These are phyloP conservation scores for Tuber brumale DNA, from an alignment of 495 filamentous ascomycete genomes.

Conservation along the genomic window DNA sequence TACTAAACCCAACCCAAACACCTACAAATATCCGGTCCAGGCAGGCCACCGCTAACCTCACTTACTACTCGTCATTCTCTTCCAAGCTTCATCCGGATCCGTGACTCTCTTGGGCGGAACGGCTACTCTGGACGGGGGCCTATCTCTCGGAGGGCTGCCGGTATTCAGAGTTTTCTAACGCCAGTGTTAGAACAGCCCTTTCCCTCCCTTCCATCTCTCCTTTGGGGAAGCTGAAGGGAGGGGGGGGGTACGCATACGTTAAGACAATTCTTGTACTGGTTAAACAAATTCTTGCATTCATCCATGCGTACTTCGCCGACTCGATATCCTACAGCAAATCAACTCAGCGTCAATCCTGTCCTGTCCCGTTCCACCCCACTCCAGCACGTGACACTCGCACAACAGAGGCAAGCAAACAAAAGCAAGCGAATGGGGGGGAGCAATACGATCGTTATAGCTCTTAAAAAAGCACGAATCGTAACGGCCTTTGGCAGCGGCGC, in stretches of 20 bases:
- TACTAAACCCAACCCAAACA: background rate
- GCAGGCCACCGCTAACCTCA: background rate
- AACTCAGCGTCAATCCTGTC: conserved; percentile 7
- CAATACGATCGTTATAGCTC: conserved; percentile 31
- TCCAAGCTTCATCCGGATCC: background rate
- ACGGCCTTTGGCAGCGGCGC: conserved; percentile 22
- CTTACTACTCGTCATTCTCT: conserved; percentile 1
- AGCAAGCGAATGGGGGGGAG: background rate
- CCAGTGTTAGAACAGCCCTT: background rate
- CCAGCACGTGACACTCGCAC: background rate
- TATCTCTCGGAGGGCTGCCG: background rate
- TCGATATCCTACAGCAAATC: conserved; percentile 20
- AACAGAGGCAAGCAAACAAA: background rate
- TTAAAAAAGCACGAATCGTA: conserved; percentile 37
- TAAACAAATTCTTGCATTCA: conserved; percentile 27
- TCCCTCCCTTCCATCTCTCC: background rate
- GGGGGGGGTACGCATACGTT: conserved; percentile 8
- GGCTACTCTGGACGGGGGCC: background rate
- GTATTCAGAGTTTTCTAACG: background rate
- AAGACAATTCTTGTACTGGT: conserved; percentile 29
- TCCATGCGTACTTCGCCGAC: conserved; percentile 27
- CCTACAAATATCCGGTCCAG: background rate
- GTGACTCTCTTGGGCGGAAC: background rate
- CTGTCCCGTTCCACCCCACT: background rate
- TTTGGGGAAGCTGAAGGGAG: background rate